A percentile compares a stretch with the other conserved stretches of the same genome.
phyloP scores from a whole-genome alignment of 176 grass and related monocot species.

The Cenchrus americanus region DNA sequence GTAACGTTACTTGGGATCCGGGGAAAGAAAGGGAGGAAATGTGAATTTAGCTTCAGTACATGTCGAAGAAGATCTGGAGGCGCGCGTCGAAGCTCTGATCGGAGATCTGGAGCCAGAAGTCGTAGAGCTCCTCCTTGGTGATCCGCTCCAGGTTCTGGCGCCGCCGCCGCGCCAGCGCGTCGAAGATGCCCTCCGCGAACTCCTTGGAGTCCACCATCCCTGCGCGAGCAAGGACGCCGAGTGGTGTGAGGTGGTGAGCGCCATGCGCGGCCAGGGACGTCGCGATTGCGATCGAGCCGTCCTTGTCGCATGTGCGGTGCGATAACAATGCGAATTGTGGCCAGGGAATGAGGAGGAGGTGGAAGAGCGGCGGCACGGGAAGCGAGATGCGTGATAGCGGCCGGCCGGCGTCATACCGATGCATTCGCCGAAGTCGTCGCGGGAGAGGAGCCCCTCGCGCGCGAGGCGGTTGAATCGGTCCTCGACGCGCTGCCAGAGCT shows the following conservation, averaged over 20 bases:
- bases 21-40: neutral
- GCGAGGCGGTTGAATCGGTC: conserved; percentile 69
- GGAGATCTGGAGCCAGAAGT: conserved; percentile 99
- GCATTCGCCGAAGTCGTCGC: conserved; percentile 98
- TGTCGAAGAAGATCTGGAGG: conserved; percentile 99
- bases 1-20: conserved; percentile 30
- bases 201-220: conserved; percentile 98
- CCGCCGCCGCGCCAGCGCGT: conserved; percentile 76
- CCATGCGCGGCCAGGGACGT: neutral
- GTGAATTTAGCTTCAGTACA: conserved; percentile 50
- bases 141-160: conserved; percentile 87
- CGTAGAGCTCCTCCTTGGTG: conserved; percentile 92
- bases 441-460: conserved; percentile 75
- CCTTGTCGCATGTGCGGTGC: neutral
- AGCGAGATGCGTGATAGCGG: no score
- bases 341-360: no score
- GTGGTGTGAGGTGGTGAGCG: no score
- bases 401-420: conserved; percentile 53
- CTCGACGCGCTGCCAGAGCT: conserved; percentile 85
- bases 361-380: neutral
- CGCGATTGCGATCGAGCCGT: conserved; percentile 4
- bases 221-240: neutral
- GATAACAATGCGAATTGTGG: neutral
- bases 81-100: conserved; percentile 99
- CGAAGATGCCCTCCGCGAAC: conserved; percentile 91